A percentile compares a stretch with the other conserved stretches of the same genome.
These are phyloP conservation scores for Myxozyma nipponensis DNA, from an alignment of 805 yeast species.

Conservation along the genomic window DNA sequence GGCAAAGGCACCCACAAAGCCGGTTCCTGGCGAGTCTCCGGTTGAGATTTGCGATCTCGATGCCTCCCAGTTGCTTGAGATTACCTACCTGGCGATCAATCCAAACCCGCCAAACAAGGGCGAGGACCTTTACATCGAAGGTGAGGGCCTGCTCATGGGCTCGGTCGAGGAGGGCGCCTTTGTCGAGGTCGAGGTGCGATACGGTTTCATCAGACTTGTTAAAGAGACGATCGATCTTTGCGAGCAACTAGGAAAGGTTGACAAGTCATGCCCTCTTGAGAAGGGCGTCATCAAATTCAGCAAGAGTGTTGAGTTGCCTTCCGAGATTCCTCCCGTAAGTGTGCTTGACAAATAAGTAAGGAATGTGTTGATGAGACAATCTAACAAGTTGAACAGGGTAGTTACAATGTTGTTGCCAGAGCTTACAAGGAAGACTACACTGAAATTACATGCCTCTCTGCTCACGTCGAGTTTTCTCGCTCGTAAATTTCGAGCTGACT, in stretches of 20 bases:
- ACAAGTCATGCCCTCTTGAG: conserved; percentile 75
- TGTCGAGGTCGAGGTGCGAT: conserved; percentile 87
- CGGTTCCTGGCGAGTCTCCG: conserved; percentile 91
- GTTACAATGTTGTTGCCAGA: conserved; percentile 77
- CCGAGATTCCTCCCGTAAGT: conserved; percentile 81
- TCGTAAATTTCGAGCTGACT: conserved; percentile 5
- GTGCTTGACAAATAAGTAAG: too few relatives aligned
- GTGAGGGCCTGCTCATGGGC: conserved; percentile 58
- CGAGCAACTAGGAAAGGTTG: conserved; percentile 79
- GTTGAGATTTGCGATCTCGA: conserved; percentile 67
- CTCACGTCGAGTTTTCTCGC: conserved; percentile 38
- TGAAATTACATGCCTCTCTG: conserved; percentile 74
- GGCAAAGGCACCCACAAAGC: conserved; percentile 35
- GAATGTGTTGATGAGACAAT: background rate
- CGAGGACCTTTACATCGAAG: conserved; percentile 71
- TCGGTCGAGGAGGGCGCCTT: conserved; percentile 80
- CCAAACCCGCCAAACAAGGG: conserved; percentile 94
- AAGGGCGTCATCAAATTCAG: conserved; percentile 63
- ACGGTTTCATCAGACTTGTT: conserved; percentile 84
- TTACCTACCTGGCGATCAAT: conserved; percentile 54
- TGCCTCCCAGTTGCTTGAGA: conserved; percentile 58
- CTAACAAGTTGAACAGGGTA: conserved; percentile 43
- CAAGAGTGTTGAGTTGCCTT: conserved; percentile 78
- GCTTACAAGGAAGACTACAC: conserved; percentile 84
- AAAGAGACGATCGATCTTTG: conserved; percentile 92